Evolutionary conservation across 345 rosid genomes (phyloP), one percentile per base, ranked within the genome.

Genomic region (Bruguiera parviflora): DNA sequence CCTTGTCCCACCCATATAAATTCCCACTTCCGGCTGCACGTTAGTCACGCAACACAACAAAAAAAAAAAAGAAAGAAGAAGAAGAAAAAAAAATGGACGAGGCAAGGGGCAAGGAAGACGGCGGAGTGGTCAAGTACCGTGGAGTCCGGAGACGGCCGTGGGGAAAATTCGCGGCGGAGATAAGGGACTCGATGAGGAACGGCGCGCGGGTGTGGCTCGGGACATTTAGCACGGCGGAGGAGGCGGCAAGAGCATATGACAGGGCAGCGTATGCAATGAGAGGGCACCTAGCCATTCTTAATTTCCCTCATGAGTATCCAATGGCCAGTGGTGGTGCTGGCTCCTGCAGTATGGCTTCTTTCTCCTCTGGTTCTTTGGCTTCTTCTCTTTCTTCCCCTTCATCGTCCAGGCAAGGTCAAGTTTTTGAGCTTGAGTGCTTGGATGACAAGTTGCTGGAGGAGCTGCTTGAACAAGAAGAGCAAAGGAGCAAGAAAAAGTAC

Each of bases 101-200:
- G 6, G 73, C 77, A 20, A 53, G 11, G 39, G 3, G 16, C 32
- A 55, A 15, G 24, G 53, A 65, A 21, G 78, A 35, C 1, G 69
- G 80, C 27, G 84, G 72, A 58, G 87, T 80, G 63, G 83, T 73
- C 22, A 74, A 72, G 68, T 90, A 87, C 77, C 78, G 98, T 0
- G 98, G 98, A 9, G 92, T 92, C n/a, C 53, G 98, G 20, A 73
- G 78, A 73, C 79, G 98, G 75, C 98, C 98, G 0, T 92, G 98
- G 98, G 98, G 96, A 6, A 92, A 90, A 79, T 92, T 81, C 10
- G 98, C 98, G 0, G 95, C 96, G 0, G 98, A 92, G 90, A 92
- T 92, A 67, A 85, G 96, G 0, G 96, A 92, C 72, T 90, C 96
- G 0, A 80, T 81, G 8, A 76, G 85, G 35, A 95, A 84, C 1